phyloP scores from a whole-genome alignment of 441 rosid genomes.

The Bruguiera hainesii region DNA sequence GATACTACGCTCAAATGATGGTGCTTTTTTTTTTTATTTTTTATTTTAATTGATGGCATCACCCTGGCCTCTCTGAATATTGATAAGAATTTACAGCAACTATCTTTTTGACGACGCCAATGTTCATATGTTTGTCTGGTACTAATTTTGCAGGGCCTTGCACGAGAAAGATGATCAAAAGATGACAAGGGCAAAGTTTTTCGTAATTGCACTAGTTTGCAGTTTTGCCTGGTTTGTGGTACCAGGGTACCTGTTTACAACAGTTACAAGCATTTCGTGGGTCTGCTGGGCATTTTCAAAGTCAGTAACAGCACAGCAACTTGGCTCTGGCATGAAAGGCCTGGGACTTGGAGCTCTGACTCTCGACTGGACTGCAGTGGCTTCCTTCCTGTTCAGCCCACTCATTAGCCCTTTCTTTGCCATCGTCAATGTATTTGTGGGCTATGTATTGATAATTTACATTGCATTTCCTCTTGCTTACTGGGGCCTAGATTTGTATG shows the following conservation, averaged over 20 bases:
- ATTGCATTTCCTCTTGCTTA: constrained; percentile 50
- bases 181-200: constrained; percentile 80
- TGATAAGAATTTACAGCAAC: not conserved
- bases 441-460: constrained; percentile 40
- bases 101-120: not conserved
- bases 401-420: constrained; percentile 4
- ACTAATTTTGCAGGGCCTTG: constrained; percentile 53
- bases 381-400: not conserved
- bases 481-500: constrained; percentile 48
- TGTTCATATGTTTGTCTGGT: not conserved
- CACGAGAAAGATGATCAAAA: constrained; percentile 64
- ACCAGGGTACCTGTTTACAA: constrained; percentile 78
- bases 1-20: no score
- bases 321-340: constrained; percentile 87
- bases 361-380: constrained; percentile 1
- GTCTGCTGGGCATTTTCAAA: constrained; percentile 80
- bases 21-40: no score
- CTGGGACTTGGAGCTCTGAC: constrained; percentile 51
- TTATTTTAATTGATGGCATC: not conserved
- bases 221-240: constrained; percentile 68
- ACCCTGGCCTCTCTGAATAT: not conserved
- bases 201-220: constrained; percentile 64
- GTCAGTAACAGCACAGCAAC: constrained; percentile 82
- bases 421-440: not conserved
- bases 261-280: constrained; percentile 80